These are phyloP conservation scores for Pontederia crassipes DNA, from an alignment of 176 grass and related monocot species.

Conservation along the genomic window DNA sequence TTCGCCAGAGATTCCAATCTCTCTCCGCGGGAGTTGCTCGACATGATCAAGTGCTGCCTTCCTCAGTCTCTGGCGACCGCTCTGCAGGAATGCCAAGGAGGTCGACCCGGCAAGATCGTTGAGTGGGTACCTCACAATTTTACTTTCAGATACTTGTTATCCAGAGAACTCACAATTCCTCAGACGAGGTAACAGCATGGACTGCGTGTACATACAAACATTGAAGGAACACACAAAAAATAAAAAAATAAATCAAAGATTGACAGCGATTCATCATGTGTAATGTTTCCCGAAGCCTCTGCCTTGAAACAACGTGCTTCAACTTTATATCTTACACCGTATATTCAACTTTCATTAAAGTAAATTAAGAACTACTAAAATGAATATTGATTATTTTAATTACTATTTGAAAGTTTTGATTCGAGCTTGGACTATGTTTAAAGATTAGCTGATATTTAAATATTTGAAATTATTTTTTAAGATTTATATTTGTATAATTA, in stretches of 20 bases:
- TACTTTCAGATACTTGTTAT: constrained; percentile 61
- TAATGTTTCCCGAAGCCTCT: too few relatives aligned
- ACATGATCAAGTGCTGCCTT: constrained; percentile 41
- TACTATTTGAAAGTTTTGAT: too few relatives aligned
- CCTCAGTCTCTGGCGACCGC: constrained; percentile 46
- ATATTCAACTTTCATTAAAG: too few relatives aligned
- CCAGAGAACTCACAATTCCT: constrained; percentile 30
- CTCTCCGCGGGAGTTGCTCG: constrained; percentile 28
- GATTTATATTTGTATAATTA: too few relatives aligned
- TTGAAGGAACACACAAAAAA: background rate
- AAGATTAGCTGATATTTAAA: too few relatives aligned
- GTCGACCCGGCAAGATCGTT: constrained; percentile 26
- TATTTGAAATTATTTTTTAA: too few relatives aligned
- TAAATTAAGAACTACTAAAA: too few relatives aligned
- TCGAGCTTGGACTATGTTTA: too few relatives aligned
- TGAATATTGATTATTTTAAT: too few relatives aligned
- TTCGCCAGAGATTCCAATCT: constrained; percentile 54
- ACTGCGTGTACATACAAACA: background rate
- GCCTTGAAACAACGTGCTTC: too few relatives aligned
- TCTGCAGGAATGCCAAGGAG: constrained; percentile 25
- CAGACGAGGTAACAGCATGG: background rate
- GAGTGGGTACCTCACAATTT: constrained; percentile 70
- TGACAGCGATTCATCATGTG: too few relatives aligned
- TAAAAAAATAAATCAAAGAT: background rate
- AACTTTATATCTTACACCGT: too few relatives aligned